Evolutionary conservation across 345 rosid species (phyloP).

Genomic region (Carallia pectinifolia): DNA sequence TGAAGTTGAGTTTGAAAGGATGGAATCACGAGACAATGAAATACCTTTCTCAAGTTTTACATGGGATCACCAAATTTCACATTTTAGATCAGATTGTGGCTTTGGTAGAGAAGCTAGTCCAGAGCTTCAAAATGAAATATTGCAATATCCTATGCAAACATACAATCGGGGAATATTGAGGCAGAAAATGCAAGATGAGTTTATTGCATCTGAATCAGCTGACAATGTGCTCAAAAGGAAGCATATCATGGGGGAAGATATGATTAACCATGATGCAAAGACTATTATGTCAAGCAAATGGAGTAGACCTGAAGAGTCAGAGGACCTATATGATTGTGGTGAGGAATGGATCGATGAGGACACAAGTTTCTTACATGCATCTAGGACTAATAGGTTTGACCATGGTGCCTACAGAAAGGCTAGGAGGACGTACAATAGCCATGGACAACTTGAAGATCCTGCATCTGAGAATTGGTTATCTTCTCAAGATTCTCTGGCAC

Average conservation of each 20-base stretch:
- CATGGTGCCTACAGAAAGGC: conserved; percentile 31
- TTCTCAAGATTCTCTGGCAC: conserved; percentile 34
- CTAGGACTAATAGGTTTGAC: conserved; percentile 29
- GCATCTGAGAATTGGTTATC: conserved; percentile 33
- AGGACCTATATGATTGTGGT: conserved; percentile 32
- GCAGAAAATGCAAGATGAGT: conserved; percentile 39
- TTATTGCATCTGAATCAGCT: conserved; percentile 23
- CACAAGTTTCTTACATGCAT: conserved; percentile 22
- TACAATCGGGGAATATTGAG: conserved; percentile 31
- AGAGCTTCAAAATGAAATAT: conserved; percentile 32
- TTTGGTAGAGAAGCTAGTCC: conserved; percentile 42
- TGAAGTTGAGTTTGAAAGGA: conserved; percentile 32
- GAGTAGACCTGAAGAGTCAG: conserved; percentile 32
- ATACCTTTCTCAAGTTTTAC: conserved; percentile 24
- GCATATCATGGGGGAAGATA: conserved; percentile 28
- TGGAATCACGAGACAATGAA: conserved; percentile 29
- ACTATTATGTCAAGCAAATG: conserved; percentile 33
- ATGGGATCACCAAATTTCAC: conserved; percentile 29
- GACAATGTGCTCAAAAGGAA: conserved; percentile 38
- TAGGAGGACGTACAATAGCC: conserved; percentile 35
- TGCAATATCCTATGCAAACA: conserved; percentile 21
- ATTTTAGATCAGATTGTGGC: conserved; percentile 40
- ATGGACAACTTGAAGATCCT: conserved; percentile 25
- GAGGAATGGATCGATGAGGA: conserved; percentile 45
- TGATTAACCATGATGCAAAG: conserved; percentile 26